These are phyloP conservation scores for Rhexocercosporidium sp. DNA, from an alignment of 2,329 filamentous ascomycete genomes.

Conservation along the genomic window DNA sequence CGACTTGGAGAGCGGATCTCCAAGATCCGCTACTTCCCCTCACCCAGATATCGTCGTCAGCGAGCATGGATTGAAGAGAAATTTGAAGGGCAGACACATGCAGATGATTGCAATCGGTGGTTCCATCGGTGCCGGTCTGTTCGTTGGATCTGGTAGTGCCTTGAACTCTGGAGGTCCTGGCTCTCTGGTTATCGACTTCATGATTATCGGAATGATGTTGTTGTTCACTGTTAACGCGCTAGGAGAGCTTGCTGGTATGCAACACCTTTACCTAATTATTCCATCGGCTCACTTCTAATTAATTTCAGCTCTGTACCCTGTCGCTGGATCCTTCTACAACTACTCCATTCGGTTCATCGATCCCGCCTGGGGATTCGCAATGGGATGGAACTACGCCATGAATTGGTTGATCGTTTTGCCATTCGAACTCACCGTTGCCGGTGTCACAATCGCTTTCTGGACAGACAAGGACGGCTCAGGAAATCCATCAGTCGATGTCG, in stretches of 20 bases:
- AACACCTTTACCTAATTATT: neutral
- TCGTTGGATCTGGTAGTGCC: slow-evolving; percentile 53
- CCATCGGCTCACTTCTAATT: neutral
- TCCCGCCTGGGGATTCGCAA: slow-evolving; percentile 91
- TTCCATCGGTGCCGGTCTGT: slow-evolving; percentile 56
- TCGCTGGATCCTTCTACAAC: slow-evolving; percentile 88
- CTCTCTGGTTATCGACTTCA: slow-evolving; percentile 76
- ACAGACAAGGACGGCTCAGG: slow-evolving; percentile 51
- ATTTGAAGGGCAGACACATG: slow-evolving; percentile 54
- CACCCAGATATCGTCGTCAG: slow-evolving; percentile 32
- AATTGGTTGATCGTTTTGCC: slow-evolving; percentile 87
- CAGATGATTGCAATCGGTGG: slow-evolving; percentile 59
- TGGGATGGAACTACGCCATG: slow-evolving; percentile 92
- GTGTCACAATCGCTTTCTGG: slow-evolving; percentile 86
- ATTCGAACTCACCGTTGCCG: slow-evolving; percentile 84
- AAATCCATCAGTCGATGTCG: slow-evolving; percentile 54
- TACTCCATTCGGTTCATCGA: slow-evolving; percentile 95
- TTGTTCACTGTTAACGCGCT: slow-evolving; percentile 71
- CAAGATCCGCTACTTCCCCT: slow-evolving; percentile 7
- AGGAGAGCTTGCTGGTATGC: slow-evolving; percentile 88
- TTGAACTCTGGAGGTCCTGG: slow-evolving; percentile 64
- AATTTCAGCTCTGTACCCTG: slow-evolving; percentile 69
- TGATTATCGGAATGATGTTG: slow-evolving; percentile 78
- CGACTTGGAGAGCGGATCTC: slow-evolving; percentile 19
- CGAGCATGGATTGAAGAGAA: slow-evolving; percentile 43